Conservation (phyloP, 257 asterid genomes). For the Parsonsia alboflavescens region DNA sequence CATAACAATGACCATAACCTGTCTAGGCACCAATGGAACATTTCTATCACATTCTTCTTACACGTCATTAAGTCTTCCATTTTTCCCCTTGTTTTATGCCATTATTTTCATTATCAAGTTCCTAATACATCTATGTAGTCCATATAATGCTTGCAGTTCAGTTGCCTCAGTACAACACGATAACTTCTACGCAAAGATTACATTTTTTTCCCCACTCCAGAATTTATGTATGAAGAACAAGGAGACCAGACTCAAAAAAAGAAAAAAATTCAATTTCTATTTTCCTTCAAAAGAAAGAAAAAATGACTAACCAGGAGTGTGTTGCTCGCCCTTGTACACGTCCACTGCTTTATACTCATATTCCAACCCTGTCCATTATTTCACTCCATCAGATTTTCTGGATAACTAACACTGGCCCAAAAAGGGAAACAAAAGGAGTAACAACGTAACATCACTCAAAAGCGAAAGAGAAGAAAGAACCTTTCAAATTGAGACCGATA, state of each 20-base stretch:
- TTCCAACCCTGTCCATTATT: conserved; percentile 5
- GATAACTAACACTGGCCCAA: too few relatives aligned
- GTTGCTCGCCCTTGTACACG: conserved; percentile 4
- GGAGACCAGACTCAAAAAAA: neutral
- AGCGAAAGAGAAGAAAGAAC: neutral
- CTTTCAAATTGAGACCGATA: conserved; percentile 8
- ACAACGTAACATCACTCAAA: too few relatives aligned
- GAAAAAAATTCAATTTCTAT: neutral
- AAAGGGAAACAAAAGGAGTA: neutral
- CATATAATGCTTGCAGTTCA: neutral
- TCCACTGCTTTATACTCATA: conserved; percentile 8
- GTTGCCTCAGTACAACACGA: neutral
- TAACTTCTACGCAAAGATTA: neutral
- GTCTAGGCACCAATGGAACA: neutral
- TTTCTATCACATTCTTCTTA: neutral
- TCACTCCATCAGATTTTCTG: too few relatives aligned
- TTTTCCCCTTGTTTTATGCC: neutral
- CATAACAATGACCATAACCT: neutral
- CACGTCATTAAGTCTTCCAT: neutral
- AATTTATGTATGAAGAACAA: neutral
- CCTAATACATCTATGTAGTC: too few relatives aligned
- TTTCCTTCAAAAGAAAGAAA: neutral
- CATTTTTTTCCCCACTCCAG: neutral
- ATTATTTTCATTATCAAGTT: too few relatives aligned
- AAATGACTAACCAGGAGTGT: conserved; percentile 4